Evolutionary conservation across 1,139 yeast species (phyloP).

Genomic region (Yamadazyma oceani): DNA sequence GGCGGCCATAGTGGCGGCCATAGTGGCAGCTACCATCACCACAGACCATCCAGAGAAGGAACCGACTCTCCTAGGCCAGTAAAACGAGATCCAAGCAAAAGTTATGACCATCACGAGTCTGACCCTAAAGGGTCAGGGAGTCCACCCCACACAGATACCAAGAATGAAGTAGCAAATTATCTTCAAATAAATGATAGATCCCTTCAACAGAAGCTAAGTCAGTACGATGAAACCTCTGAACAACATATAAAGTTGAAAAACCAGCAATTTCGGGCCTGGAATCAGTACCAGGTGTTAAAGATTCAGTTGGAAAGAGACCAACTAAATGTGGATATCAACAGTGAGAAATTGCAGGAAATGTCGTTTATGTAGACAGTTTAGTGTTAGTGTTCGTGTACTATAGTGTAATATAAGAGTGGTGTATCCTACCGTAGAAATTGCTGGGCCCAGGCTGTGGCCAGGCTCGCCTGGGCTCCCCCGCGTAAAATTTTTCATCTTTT

Average conservation of each 20-base stretch:
- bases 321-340: slow-evolving; percentile 36
- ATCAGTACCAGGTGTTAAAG: slow-evolving; percentile 25
- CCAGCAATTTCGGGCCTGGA: slow-evolving; percentile 22
- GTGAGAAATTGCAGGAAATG: slow-evolving; percentile 45
- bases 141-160: no score
- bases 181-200: slow-evolving; percentile 12
- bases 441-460: no score
- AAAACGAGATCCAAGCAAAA: slow-evolving; percentile 8
- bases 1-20: slow-evolving; percentile 2
- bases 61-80: neutral
- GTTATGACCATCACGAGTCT: neutral
- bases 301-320: slow-evolving; percentile 34
- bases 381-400: no score
- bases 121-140: no score
- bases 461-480: no score
- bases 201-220: slow-evolving; percentile 22
- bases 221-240: slow-evolving; percentile 23
- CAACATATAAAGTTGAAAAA: slow-evolving; percentile 29
- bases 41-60: no score
- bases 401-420: neutral
- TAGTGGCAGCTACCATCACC: slow-evolving; percentile 2
- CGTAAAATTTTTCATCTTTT: no score
- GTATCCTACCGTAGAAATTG: no score
- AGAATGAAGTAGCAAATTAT: slow-evolving; percentile 23
- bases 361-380: slow-evolving; percentile 24